Base-by-base conservation (phyloP, 2,329 filamentous ascomycete species). In the Paraphoma chrysanthemicola region DNA sequence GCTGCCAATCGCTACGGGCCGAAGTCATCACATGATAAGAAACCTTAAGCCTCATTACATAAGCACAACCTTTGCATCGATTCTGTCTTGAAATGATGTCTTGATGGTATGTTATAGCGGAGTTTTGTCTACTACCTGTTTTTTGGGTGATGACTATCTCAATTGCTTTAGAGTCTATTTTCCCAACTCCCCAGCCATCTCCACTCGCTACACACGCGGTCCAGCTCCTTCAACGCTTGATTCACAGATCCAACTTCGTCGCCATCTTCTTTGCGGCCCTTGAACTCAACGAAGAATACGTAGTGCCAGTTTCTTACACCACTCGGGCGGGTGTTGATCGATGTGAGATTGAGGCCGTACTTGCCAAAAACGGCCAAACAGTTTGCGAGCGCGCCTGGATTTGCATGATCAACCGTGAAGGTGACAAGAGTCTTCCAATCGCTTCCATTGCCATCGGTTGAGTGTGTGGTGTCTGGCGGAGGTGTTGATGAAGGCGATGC, bases 211-310 rank as follows among this genome's bases (percentile, higher is more conserved):
- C 87, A 86, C 60, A 87, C 84, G 30, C 72, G 73, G 1, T 78
- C 79, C 62, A 93, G 80, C 61, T 84, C 84, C 48, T 79, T 79
- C 71, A 93, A 75, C 28, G 87, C 89, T 18, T 77, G 78, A 56
- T 85, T 82, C 14, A 93, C 88, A 58, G 82, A 81, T 3, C 82
- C 84, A 50, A 83, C 81, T 2, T 81, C 80, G 66, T 53, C 59
- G 0, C 86, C 86, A 11, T 91, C 88, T 56, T 82, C 81, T 63
- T 78, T 79, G 73, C 86, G 83, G 1, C 90, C 89, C 73, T 90
- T 86, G 68, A 96, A 93, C 81, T 98, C 94, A 30, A 97, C 88
- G 72, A 98, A 93, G 79, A 98, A 97, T 38, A 97, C 86, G 78
- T 98, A 98, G 74, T 96, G 88, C 86, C 96, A 98, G 17, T 90